phyloP scores from a whole-genome alignment of 345 rosid genomes.

The Pistacia integerrima region DNA sequence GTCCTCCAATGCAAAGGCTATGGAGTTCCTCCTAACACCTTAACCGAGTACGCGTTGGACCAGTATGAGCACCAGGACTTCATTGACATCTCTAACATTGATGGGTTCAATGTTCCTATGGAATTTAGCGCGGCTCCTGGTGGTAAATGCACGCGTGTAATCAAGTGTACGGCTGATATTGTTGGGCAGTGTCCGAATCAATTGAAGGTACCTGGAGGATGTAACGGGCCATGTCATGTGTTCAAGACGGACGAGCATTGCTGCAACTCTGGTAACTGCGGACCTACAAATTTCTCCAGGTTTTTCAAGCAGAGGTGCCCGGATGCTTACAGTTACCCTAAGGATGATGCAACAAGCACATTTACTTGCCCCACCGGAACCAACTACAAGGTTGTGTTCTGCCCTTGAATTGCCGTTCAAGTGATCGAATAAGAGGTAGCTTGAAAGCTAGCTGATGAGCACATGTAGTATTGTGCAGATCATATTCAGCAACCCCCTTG shows the following conservation, averaged over 20 bases:
- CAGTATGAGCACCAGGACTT: slow-evolving; percentile 27
- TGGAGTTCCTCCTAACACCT: slow-evolving; percentile 35
- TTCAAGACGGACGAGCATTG: slow-evolving; percentile 47
- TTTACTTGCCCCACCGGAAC: slow-evolving; percentile 41
- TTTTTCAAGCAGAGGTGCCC: slow-evolving; percentile 57
- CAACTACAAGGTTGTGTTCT: slow-evolving; percentile 47
- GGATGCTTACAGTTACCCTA: slow-evolving; percentile 50
- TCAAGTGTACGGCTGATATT: slow-evolving; percentile 39
- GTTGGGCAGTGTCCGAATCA: slow-evolving; percentile 39
- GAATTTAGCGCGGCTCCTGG: slow-evolving; percentile 33
- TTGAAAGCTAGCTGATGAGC: no score
- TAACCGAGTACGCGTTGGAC: slow-evolving; percentile 29
- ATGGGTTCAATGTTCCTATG: slow-evolving; percentile 46
- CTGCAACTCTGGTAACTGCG: slow-evolving; percentile 44
- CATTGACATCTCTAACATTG: slow-evolving; percentile 39
- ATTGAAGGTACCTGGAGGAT: slow-evolving; percentile 41
- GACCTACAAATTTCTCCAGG: slow-evolving; percentile 43
- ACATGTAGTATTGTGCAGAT: no score
- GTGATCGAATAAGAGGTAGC: no score
- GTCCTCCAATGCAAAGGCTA: slow-evolving; percentile 32
- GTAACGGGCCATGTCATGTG: slow-evolving; percentile 44
- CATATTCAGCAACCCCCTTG: no score
- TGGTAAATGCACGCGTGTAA: slow-evolving; percentile 19
- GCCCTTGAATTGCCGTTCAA: slow-evolving; percentile 20
- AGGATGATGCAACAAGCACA: slow-evolving; percentile 42